Conservation (phyloP, 1,284 basidiomycete species). For the Trichosporon sp. region DNA sequence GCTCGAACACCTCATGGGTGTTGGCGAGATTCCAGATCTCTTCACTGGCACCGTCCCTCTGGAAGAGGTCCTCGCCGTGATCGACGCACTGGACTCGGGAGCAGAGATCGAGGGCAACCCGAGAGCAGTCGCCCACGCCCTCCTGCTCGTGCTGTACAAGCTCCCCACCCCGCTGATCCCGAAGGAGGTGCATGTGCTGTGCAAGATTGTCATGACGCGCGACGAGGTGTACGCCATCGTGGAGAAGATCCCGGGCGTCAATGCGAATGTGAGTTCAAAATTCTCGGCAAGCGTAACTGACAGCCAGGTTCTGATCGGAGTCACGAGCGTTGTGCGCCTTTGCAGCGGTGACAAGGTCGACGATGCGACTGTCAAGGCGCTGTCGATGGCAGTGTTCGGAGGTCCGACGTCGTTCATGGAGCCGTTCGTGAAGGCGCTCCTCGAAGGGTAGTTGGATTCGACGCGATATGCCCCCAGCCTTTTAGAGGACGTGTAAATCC, state of each 20-base stretch:
- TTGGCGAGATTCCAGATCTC: slow-evolving; percentile 30
- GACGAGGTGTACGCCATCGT: slow-evolving; percentile 50
- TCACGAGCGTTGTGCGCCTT: slow-evolving; percentile 41
- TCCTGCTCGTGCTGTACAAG: slow-evolving; percentile 41
- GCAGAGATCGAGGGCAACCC: slow-evolving; percentile 6
- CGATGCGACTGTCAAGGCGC: slow-evolving; percentile 17
- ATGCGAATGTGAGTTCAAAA: slow-evolving; percentile 44
- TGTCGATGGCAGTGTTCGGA: slow-evolving; percentile 29
- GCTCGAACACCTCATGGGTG: slow-evolving; percentile 48
- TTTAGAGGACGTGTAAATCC: too few species aligned
- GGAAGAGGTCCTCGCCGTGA: slow-evolving; percentile 29
- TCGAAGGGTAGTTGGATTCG: slow-evolving; percentile 16
- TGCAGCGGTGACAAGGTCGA: slow-evolving; percentile 25
- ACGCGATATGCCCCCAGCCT: too few species aligned
- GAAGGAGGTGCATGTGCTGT: slow-evolving; percentile 28
- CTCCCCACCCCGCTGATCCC: slow-evolving; percentile 43
- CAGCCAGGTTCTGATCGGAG: slow-evolving; percentile 38
- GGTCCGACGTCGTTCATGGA: slow-evolving; percentile 21
- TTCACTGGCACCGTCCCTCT: slow-evolving; percentile 33
- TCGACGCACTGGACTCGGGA: slow-evolving; percentile 37
- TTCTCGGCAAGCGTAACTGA: slow-evolving; percentile 30
- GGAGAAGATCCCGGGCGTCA: slow-evolving; percentile 41
- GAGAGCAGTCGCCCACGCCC: slow-evolving; percentile 29
- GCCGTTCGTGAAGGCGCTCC: slow-evolving; percentile 22
- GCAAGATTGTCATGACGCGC: slow-evolving; percentile 32